These are phyloP conservation scores for Talaromyces sp. DNA, from an alignment of 2,329 filamentous ascomycete species.

Conservation along the genomic window DNA sequence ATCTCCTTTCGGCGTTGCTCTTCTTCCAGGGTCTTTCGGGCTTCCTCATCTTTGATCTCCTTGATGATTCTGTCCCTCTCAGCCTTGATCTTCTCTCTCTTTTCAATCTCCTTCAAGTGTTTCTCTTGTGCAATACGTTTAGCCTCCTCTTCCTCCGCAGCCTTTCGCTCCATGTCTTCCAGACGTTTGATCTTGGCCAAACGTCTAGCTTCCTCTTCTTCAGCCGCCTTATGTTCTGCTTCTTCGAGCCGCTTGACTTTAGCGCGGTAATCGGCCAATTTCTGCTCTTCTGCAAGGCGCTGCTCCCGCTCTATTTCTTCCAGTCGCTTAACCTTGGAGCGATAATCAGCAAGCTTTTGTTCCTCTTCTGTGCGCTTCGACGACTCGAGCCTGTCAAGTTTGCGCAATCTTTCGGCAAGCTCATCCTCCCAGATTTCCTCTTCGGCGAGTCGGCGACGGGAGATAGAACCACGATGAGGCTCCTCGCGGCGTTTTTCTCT, in stretches of 20 bases:
- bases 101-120: conserved; percentile 32
- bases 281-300: conserved; percentile 23
- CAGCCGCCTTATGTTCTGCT: conserved; percentile 39
- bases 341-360: conserved; percentile 14
- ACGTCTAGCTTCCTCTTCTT: conserved; percentile 15
- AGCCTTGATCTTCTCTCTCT: conserved; percentile 41
- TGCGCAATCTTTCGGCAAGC: conserved; percentile 37
- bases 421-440: conserved; percentile 45
- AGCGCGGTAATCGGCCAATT: conserved; percentile 19
- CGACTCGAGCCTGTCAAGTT: conserved; percentile 36
- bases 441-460: conserved; percentile 26
- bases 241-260: conserved; percentile 31
- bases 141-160: conserved; percentile 30
- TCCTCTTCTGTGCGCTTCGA: conserved; percentile 40
- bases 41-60: conserved; percentile 45
- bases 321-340: conserved; percentile 21
- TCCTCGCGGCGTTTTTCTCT: conserved; percentile 19
- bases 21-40: conserved; percentile 35
- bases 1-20: conserved; percentile 32
- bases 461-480: conserved; percentile 20
- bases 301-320: conserved; percentile 26
- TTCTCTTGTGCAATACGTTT: conserved; percentile 28
- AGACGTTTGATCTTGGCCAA: conserved; percentile 21
- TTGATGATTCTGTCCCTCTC: conserved; percentile 43
- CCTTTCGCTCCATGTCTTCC: conserved; percentile 26